Evolutionary conservation across 179 eudicot genomes (phyloP).

Genomic region (Patellifolia procumbens): DNA sequence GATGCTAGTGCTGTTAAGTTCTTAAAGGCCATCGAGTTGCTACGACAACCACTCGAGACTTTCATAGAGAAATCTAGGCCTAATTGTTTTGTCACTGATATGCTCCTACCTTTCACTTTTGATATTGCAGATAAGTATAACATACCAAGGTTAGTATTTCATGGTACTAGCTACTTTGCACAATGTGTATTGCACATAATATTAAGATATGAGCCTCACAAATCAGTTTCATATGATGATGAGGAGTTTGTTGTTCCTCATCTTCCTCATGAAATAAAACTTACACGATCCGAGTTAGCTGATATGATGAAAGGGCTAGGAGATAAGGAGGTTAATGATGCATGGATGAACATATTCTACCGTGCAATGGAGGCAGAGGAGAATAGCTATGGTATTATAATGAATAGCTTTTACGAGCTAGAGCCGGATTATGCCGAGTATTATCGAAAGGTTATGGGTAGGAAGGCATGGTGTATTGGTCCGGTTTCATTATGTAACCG

Average conservation of each 20-base stretch:
- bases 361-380: background rate
- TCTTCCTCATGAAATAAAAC: conserved; percentile 38
- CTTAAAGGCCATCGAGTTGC: background rate
- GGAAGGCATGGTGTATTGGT: conserved; percentile 30
- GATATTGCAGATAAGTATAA: conserved; percentile 36
- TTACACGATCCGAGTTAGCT: conserved; percentile 24
- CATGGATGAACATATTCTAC: background rate
- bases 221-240: conserved; percentile 24
- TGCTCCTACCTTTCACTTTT: conserved; percentile 37
- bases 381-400: conserved; percentile 27
- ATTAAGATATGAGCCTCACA: conserved; percentile 22
- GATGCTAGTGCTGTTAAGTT: background rate
- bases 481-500: conserved; percentile 35
- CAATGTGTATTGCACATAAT: conserved; percentile 5
- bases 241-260: conserved; percentile 38
- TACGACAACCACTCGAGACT: conserved; percentile 29
- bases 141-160: conserved; percentile 43
- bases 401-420: conserved; percentile 41
- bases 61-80: conserved; percentile 30
- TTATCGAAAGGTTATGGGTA: conserved; percentile 19
- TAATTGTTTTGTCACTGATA: conserved; percentile 37
- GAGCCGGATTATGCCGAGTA: conserved; percentile 32
- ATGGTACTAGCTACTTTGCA: conserved; percentile 38
- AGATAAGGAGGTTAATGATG: background rate
- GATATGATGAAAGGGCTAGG: background rate